Conservation (phyloP, 768 basidiomycete species). For the Lactifluus rugatus region DNA sequence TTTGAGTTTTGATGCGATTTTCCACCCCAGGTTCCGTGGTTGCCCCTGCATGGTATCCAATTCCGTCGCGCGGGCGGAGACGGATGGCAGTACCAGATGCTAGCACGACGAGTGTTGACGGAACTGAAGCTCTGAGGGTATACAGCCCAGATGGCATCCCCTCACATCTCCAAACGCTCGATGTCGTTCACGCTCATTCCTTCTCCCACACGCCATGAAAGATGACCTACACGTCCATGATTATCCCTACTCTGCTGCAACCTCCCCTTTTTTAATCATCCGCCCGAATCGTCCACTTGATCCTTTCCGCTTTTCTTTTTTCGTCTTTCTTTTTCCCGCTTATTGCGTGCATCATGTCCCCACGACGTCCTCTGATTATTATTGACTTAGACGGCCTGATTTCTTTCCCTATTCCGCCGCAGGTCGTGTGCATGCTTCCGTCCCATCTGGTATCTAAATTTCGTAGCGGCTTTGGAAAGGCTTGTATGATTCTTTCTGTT, state of each 20-base stretch:
- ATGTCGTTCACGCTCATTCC: not conserved
- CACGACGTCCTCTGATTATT: not conserved
- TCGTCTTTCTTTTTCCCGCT: not conserved
- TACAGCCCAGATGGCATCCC: not conserved
- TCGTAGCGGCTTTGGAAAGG: not conserved
- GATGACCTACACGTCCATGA: not conserved
- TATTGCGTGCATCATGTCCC: not conserved
- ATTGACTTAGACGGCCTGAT: slow-evolving; percentile 4
- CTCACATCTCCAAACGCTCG: not conserved
- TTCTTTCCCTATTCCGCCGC: not conserved
- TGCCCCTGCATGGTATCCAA: slow-evolving; percentile 91
- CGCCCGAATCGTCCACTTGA: not conserved
- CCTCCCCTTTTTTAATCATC: not conserved
- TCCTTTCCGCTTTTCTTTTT: not conserved
- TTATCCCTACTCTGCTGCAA: not conserved
- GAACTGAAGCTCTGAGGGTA: slow-evolving; percentile 65
- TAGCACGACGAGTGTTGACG: slow-evolving; percentile 78
- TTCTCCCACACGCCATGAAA: not conserved
- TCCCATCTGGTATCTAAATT: slow-evolving; percentile 8
- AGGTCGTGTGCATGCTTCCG: not conserved
- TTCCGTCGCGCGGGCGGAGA: slow-evolving; percentile 87
- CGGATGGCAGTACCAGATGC: slow-evolving; percentile 96
- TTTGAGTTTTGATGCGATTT: slow-evolving; percentile 23
- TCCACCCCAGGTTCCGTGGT: slow-evolving; percentile 66
- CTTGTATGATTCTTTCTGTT: slow-evolving; percentile 8